Conservation (phyloP, 257 asterid species). For the Avicennia marina region DNA sequence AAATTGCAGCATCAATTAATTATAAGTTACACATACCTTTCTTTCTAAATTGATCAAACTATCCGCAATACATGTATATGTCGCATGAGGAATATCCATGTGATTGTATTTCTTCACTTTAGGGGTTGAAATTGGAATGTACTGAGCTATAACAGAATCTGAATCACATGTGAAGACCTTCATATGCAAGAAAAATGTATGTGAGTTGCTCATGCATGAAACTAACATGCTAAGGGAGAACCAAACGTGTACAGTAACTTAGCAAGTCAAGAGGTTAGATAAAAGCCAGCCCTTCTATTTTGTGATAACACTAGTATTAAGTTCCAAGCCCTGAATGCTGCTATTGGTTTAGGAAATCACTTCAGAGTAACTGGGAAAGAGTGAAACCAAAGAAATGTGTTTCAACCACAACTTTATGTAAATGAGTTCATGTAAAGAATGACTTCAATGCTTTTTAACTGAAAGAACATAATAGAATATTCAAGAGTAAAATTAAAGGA, state of each 20-base stretch:
- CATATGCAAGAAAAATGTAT: slow-evolving; percentile 23
- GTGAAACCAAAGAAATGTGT: background rate
- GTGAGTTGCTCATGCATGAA: slow-evolving; percentile 14
- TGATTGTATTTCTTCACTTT: slow-evolving; percentile 46
- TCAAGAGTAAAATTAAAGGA: too few relatives aligned
- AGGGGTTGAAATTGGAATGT: slow-evolving; percentile 48
- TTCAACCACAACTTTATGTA: background rate
- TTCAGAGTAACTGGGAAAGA: background rate
- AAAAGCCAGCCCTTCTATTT: background rate
- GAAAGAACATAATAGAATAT: too few relatives aligned
- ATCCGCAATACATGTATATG: slow-evolving; percentile 15
- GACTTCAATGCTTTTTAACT: background rate
- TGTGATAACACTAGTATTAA: background rate
- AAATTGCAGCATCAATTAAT: background rate
- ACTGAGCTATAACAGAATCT: slow-evolving; percentile 40
- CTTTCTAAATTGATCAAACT: slow-evolving; percentile 22
- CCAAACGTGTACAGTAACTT: background rate
- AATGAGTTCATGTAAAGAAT: background rate
- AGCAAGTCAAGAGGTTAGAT: background rate
- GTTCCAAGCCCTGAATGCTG: too few relatives aligned
- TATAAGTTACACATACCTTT: slow-evolving; percentile 37
- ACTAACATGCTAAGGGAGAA: background rate
- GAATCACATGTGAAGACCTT: slow-evolving; percentile 70
- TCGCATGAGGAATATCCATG: slow-evolving; percentile 21
- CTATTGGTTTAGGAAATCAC: background rate